phyloP scores from a whole-genome alignment of 2,329 filamentous ascomycete species.

The Elsinoe batatas region DNA sequence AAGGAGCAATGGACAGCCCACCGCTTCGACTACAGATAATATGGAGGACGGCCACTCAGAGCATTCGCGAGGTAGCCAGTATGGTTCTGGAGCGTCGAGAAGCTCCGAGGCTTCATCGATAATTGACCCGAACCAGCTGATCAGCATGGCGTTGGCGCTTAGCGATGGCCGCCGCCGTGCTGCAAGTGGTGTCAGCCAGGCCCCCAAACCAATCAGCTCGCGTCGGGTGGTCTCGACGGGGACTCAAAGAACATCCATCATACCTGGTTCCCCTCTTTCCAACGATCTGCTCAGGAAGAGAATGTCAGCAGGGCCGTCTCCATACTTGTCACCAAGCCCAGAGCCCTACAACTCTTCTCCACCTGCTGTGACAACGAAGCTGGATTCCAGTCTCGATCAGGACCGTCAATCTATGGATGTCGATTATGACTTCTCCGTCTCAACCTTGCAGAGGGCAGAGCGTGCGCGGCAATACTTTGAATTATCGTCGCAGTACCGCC shows the following conservation, averaged over 20 bases:
- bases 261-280: slow-evolving; percentile 14
- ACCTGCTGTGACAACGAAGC: not conserved
- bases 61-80: not conserved
- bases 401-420: slow-evolving; percentile 29
- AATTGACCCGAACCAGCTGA: slow-evolving; percentile 75
- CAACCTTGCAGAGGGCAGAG: slow-evolving; percentile 70
- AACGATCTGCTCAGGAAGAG: slow-evolving; percentile 26
- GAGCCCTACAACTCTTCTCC: slow-evolving; percentile 41
- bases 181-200: slow-evolving; percentile 46
- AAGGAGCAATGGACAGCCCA: not conserved
- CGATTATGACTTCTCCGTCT: slow-evolving; percentile 61
- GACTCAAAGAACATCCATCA: slow-evolving; percentile 9
- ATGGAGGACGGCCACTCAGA: not conserved
- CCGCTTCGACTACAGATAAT: not conserved
- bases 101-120: not conserved
- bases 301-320: slow-evolving; percentile 32
- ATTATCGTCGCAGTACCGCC: slow-evolving; percentile 72
- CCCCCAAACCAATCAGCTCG: slow-evolving; percentile 19
- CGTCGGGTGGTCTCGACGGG: slow-evolving; percentile 14
- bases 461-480: slow-evolving; percentile 81
- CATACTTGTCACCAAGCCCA: slow-evolving; percentile 9
- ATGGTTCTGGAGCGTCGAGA: slow-evolving; percentile 1
- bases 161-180: slow-evolving; percentile 67
- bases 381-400: not conserved
- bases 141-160: slow-evolving; percentile 81